phyloP scores from a whole-genome alignment of 2,329 filamentous ascomycete species.

The Cladosporium sp. region DNA sequence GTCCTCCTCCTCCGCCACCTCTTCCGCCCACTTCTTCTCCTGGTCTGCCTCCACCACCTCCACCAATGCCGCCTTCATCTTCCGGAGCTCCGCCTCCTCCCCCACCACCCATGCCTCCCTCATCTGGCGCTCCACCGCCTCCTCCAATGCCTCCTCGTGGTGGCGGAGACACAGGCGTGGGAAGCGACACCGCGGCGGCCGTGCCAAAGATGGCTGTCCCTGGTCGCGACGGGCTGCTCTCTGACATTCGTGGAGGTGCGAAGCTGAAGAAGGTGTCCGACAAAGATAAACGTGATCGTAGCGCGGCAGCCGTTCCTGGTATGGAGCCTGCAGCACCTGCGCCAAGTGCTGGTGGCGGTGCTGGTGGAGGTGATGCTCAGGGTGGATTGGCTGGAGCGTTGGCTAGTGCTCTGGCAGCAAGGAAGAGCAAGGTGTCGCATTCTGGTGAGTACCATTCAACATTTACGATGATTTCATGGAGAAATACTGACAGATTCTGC shows the following conservation, averaged over 20 bases:
- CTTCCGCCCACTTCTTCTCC: conserved; percentile 36
- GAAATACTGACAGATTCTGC: conserved; percentile 5
- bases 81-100: conserved; percentile 37
- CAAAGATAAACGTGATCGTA: conserved; percentile 66
- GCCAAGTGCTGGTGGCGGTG: conserved; percentile 49
- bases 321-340: conserved; percentile 48
- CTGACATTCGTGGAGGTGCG: conserved; percentile 65
- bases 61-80: conserved; percentile 35
- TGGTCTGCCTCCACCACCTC: conserved; percentile 35
- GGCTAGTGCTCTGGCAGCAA: conserved; percentile 76
- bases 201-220: conserved; percentile 44
- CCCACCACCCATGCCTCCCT: conserved; percentile 46
- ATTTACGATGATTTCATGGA: background rate
- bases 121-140: conserved; percentile 37
- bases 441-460: conserved; percentile 67
- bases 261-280: conserved; percentile 71
- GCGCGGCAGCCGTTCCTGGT: conserved; percentile 58
- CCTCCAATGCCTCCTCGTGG: conserved; percentile 34
- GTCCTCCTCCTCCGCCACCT: conserved; percentile 42
- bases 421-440: conserved; percentile 90
- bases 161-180: conserved; percentile 35
- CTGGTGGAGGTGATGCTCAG: conserved; percentile 47
- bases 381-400: conserved; percentile 50
- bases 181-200: conserved; percentile 40
- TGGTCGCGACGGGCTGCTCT: conserved; percentile 59